A percentile compares a stretch with the other conserved stretches of the same genome.
Evolutionary conservation across 768 basidiomycete genomes (phyloP).

Genomic region (Lyophyllum decastes): DNA sequence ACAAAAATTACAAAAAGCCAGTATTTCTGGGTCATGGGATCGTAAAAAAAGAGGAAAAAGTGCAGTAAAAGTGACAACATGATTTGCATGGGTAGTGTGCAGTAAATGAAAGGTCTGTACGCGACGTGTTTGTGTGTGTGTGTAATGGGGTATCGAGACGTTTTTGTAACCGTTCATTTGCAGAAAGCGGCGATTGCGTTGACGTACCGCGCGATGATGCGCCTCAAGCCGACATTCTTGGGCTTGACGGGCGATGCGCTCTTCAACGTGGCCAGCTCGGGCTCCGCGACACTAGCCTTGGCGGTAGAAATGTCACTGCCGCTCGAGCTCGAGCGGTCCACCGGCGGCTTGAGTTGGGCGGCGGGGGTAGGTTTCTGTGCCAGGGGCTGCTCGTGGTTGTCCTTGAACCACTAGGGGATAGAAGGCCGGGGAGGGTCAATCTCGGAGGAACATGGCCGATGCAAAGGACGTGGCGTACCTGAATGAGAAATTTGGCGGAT

Average conservation of each 20-base stretch:
- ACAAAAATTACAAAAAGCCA: neutral
- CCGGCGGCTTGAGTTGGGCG: neutral
- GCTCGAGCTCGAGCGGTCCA: neutral
- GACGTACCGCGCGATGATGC: neutral
- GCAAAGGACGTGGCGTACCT: constrained; percentile 36
- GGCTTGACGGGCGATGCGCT: neutral
- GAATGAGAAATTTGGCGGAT: constrained; percentile 55
- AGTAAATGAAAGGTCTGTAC: neutral
- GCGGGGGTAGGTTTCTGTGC: neutral
- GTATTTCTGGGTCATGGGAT: neutral
- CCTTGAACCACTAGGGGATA: constrained; percentile 40
- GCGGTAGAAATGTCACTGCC: neutral
- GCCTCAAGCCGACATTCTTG: neutral
- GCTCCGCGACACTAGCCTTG: neutral
- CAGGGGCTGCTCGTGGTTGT: constrained; percentile 11
- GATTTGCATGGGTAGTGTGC: neutral
- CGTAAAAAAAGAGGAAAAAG: neutral
- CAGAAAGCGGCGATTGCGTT: neutral
- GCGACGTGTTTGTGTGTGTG: neutral
- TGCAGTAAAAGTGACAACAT: neutral
- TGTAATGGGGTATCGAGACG: neutral
- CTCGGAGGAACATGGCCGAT: neutral
- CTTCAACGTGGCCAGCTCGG: neutral
- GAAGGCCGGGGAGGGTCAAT: neutral
- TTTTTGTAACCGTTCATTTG: neutral